Percentiles rank a stretch among this genome's conserved stretches.
These are phyloP conservation scores for Lathyrus tuberosus DNA, from an alignment of 306 rosid species.

Conservation along the genomic window DNA sequence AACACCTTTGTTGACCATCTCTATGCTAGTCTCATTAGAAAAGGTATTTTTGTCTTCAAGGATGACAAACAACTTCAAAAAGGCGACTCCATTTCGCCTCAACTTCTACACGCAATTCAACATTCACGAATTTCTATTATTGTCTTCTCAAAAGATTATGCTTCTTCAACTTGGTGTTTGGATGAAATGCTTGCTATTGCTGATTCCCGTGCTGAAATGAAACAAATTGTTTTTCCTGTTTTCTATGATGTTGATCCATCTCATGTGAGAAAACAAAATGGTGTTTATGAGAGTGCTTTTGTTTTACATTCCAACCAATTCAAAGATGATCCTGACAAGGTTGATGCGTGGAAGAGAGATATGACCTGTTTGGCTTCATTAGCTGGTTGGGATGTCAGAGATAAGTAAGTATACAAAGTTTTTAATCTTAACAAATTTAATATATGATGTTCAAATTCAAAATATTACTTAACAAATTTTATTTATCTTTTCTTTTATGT, in stretches of 20 bases:
- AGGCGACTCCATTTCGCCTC: background rate
- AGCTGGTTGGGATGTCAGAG: background rate
- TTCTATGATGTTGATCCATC: conserved; percentile 21
- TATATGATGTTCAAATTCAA: too few species aligned
- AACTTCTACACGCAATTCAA: background rate
- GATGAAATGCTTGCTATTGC: background rate
- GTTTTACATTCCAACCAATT: background rate
- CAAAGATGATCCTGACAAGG: background rate
- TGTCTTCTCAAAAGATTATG: background rate
- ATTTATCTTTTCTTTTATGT: too few species aligned
- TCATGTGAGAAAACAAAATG: background rate
- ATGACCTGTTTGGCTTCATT: background rate
- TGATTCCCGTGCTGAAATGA: background rate
- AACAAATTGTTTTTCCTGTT: background rate
- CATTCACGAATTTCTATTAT: background rate
- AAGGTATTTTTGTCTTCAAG: background rate
- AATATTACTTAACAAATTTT: too few species aligned
- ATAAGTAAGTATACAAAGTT: background rate
- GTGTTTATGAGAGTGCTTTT: background rate
- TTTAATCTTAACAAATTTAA: too few species aligned
- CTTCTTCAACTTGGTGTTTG: background rate
- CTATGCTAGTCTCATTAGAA: background rate
- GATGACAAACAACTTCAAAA: background rate
- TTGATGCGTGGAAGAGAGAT: background rate
- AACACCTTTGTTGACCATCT: conserved; percentile 2